Evolutionary conservation across 2,329 filamentous ascomycete species (phyloP).

Genomic region (Botryotinia convoluta): DNA sequence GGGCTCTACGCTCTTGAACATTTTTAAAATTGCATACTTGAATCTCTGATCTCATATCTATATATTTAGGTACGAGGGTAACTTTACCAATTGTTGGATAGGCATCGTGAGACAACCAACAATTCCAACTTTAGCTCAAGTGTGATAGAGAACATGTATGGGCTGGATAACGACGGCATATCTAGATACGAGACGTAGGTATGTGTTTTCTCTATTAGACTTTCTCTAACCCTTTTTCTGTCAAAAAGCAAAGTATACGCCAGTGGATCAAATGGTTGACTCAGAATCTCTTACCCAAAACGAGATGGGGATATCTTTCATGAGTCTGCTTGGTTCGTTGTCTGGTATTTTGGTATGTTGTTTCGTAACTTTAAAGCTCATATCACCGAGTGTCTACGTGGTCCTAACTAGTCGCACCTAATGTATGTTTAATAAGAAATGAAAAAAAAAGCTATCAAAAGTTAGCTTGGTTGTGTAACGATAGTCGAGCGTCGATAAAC

Average conservation of each 20-base stretch:
- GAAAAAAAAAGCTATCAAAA: neutral
- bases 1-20: neutral
- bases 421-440: neutral
- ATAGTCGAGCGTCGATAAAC: neutral
- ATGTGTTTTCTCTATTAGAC: neutral
- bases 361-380: neutral
- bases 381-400: neutral
- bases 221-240: neutral
- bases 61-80: neutral
- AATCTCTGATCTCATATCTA: neutral
- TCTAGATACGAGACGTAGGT: neutral
- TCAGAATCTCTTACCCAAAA: neutral
- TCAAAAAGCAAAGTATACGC: neutral
- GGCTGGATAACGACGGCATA: neutral
- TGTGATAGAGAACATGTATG: neutral
- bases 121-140: neutral
- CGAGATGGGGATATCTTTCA: neutral
- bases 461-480: neutral
- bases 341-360: neutral
- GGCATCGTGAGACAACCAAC: neutral
- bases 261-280: neutral
- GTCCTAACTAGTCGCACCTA: neutral
- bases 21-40: neutral
- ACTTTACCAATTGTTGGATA: neutral
- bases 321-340: neutral